A percentile compares a stretch with the other conserved stretches of the same genome.
These are phyloP conservation scores for Scheffersomyces coipomensis DNA, from an alignment of 805 yeast species.

Conservation along the genomic window DNA sequence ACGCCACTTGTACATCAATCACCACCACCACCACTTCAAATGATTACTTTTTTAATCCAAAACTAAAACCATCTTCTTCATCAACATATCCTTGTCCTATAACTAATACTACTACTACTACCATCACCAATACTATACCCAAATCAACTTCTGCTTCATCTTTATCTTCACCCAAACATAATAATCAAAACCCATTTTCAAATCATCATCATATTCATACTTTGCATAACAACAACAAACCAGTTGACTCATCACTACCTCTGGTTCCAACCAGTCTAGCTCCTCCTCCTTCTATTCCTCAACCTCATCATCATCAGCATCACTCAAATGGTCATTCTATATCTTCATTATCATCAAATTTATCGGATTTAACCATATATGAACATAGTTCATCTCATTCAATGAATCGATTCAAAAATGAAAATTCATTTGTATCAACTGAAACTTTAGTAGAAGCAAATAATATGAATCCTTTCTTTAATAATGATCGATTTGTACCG, in stretches of 20 bases:
- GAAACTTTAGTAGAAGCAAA: slow-evolving; percentile 29
- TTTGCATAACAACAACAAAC: neutral
- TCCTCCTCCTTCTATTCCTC: neutral
- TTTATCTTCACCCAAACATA: neutral
- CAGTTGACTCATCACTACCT: too few species aligned
- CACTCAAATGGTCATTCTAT: slow-evolving; percentile 18
- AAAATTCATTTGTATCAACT: slow-evolving; percentile 18
- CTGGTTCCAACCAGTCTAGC: too few species aligned
- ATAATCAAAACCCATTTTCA: neutral
- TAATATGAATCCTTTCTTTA: slow-evolving; percentile 7
- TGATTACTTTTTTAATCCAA: neutral
- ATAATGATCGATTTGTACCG: slow-evolving; percentile 11
- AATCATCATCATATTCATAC: neutral
- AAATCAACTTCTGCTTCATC: neutral
- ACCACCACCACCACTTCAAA: neutral
- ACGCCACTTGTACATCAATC: neutral
- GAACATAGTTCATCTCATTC: slow-evolving; percentile 6
- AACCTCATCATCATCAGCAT: slow-evolving; percentile 3
- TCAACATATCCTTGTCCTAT: too few species aligned
- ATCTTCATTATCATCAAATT: slow-evolving; percentile 27
- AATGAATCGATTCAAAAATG: slow-evolving; percentile 9
- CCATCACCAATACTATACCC: neutral
- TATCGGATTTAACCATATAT: slow-evolving; percentile 19
- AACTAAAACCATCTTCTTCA: neutral
- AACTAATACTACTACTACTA: neutral